Evolutionary conservation across 768 basidiomycete genomes (phyloP), one percentile per base, ranked within the genome.

Genomic region (Mycena capillaripes): DNA sequence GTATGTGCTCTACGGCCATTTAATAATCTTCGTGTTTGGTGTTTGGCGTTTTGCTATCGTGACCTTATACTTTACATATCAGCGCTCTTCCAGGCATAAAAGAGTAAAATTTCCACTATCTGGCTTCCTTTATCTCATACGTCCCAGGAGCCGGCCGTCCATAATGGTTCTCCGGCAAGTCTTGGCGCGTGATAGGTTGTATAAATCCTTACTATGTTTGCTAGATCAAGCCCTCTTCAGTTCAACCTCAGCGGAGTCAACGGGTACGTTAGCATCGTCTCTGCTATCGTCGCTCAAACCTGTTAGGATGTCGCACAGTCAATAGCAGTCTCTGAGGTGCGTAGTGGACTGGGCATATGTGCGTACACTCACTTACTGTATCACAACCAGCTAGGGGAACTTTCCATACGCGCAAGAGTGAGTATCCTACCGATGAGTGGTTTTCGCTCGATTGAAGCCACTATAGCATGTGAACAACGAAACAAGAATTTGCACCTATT

Each of bases 251-350:
- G 25, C n/a, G n/a, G n/a, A n/a, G n/a, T n/a, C n/a, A n/a, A n/a
- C n/a, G n/a, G n/a, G n/a, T n/a, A n/a, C 25, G 25, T 50, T 29
- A 30, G 10, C 9, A 4, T 46, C 16, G 17, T 32, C 50, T 36
- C 4, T 6, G 25, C 27, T 19, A 21, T 46, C 52, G 30, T n/a
- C n/a, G 34, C 9, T 69, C 19, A 44, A 44, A n/a, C 14, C 19
- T 42, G 2, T 38, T 36, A 68, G 71, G 55, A 25, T 30, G 36
- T 46, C 27, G 29, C 46, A 25, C 56, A n/a, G 30, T 58, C 66
- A 29, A 64, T 59, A n/a, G 8, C 53, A 3, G 62, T 72, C 1
- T 72, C 71, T 17, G 71, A 72, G 52, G 71, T 69, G 12, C 12
- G 29, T 14, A 3, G 12, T 38, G 19, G 16, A 4, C 25, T 29